Conservation (phyloP, 1,139 yeast genomes). For the Taiozyma onychis region DNA sequence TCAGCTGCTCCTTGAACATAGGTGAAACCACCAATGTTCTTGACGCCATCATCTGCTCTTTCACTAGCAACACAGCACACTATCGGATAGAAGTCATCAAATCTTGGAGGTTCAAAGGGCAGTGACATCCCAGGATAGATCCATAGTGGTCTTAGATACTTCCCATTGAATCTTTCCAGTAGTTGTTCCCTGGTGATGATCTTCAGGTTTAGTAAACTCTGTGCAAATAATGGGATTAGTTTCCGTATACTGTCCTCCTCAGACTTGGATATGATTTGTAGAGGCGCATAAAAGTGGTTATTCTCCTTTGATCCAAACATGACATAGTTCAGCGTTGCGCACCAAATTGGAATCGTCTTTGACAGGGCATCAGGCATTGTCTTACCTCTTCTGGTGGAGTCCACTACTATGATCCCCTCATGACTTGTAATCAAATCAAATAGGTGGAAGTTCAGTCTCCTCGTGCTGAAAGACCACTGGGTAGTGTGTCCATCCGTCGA, state of each 20-base stretch:
- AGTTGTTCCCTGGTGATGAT: slow-evolving; percentile 34
- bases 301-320: slow-evolving; percentile 31
- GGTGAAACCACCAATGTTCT: slow-evolving; percentile 35
- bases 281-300: slow-evolving; percentile 43
- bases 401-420: slow-evolving; percentile 60
- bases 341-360: slow-evolving; percentile 89
- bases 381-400: slow-evolving; percentile 83
- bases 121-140: slow-evolving; percentile 49
- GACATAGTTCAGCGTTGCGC: slow-evolving; percentile 65
- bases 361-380: slow-evolving; percentile 80
- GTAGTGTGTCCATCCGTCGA: slow-evolving; percentile 87
- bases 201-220: slow-evolving; percentile 37
- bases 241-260: slow-evolving; percentile 51
- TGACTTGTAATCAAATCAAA: slow-evolving; percentile 38
- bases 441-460: slow-evolving; percentile 71
- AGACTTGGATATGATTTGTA: slow-evolving; percentile 45
- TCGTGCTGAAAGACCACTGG: slow-evolving; percentile 71
- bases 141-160: slow-evolving; percentile 67
- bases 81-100: slow-evolving; percentile 33
- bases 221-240: slow-evolving; percentile 45
- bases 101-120: slow-evolving; percentile 25
- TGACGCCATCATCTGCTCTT: slow-evolving; percentile 49
- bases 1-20: slow-evolving; percentile 94
- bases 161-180: slow-evolving; percentile 27
- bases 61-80: slow-evolving; percentile 62